Conservation (phyloP, 331 rosid genomes). For the Quercus lobata region DNA sequence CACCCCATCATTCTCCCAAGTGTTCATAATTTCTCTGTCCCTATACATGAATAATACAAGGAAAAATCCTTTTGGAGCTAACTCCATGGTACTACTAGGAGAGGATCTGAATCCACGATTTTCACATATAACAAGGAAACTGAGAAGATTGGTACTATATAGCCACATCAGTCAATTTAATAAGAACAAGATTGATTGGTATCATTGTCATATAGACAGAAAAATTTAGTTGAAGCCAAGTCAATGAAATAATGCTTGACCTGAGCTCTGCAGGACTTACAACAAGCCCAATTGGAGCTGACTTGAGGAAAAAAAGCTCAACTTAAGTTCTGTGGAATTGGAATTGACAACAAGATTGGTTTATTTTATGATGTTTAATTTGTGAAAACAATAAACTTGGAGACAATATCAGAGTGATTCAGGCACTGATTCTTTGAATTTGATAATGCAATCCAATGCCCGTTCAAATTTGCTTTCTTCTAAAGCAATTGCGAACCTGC, state of each 20-base stretch:
- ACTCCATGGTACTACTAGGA: no score
- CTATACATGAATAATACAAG: no score
- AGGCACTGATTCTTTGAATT: conserved; percentile 43
- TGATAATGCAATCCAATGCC: conserved; percentile 72
- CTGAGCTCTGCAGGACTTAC: neutral
- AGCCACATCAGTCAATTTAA: neutral
- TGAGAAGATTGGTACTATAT: neutral
- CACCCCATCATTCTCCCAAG: no score
- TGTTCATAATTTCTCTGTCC: no score
- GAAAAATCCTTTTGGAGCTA: no score
- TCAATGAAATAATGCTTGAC: neutral
- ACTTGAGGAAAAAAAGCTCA: neutral
- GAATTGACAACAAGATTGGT: neutral
- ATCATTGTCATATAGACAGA: neutral
- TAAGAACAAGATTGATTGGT: neutral
- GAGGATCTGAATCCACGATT: no score
- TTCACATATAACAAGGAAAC: neutral
- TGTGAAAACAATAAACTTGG: neutral
- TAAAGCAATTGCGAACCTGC: conserved; percentile 75
- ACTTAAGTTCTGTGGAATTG: neutral
- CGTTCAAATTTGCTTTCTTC: conserved; percentile 66
- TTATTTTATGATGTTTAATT: neutral
- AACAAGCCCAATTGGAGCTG: neutral
- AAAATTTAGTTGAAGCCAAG: no score
- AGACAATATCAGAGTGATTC: conserved; percentile 6